Percentiles rank a stretch among this genome's conserved stretches.
These are phyloP conservation scores for Seiridium cupressi DNA, from an alignment of 2,329 filamentous ascomycete species.

Conservation along the genomic window DNA sequence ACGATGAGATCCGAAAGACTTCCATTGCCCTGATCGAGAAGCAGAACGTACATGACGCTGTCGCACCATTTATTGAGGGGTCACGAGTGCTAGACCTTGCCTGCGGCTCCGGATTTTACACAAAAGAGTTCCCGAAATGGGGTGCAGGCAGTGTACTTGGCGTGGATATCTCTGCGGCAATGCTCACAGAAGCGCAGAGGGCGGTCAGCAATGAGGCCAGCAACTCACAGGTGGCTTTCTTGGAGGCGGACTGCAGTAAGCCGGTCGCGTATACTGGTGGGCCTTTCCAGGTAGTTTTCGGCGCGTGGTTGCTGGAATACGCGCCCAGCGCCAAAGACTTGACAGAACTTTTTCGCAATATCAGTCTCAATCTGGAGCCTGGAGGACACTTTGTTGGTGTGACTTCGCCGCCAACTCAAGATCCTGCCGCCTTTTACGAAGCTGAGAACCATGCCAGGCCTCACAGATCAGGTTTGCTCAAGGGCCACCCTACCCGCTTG, in stretches of 20 bases:
- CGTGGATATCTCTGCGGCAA: conserved; percentile 31
- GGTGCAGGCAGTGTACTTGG: conserved; percentile 30
- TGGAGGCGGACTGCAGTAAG: conserved; percentile 24
- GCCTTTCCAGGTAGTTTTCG: conserved; percentile 34
- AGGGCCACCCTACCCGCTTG: neutral
- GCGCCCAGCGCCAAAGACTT: conserved; percentile 24
- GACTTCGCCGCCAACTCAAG: conserved; percentile 12
- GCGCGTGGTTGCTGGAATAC: conserved; percentile 36
- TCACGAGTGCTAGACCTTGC: conserved; percentile 33
- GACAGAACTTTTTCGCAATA: conserved; percentile 31
- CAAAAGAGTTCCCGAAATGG: conserved; percentile 29
- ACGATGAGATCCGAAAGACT: neutral
- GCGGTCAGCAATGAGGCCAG: conserved; percentile 7
- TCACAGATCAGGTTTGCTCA: neutral
- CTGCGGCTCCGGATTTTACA: conserved; percentile 34
- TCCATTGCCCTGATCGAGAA: neutral
- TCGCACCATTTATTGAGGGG: neutral
- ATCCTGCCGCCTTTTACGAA: conserved; percentile 10
- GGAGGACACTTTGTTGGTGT: conserved; percentile 31
- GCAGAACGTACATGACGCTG: neutral
- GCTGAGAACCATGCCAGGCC: neutral
- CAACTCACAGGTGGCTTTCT: conserved; percentile 10
- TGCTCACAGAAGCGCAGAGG: conserved; percentile 26
- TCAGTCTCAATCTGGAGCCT: conserved; percentile 30
- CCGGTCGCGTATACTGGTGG: conserved; percentile 19